Base-by-base conservation (phyloP, 768 basidiomycete species). In the Auricularia auricula-judae region DNA sequence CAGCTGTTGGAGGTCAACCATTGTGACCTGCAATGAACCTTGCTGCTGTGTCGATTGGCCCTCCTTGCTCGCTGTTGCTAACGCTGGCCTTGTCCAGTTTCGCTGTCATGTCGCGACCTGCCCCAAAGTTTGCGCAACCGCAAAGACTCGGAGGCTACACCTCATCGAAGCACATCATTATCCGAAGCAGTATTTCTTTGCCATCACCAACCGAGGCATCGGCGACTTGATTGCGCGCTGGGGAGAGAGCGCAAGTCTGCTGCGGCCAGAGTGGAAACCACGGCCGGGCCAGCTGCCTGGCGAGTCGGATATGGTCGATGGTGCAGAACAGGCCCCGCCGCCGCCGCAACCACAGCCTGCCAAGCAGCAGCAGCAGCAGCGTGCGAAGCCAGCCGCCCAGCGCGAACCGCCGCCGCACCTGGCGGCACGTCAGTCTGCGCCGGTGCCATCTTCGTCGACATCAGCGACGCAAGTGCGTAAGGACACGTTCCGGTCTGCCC, bases 131-230 rank as follows among this genome's bases (percentile, higher is more conserved):
- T 95, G 93, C 72, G 71, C 75, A 7, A 86, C 83, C 1, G 93
- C 93, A 0, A 92, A 89, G 74, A 75, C 83, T 16, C 81, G 93
- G 18, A 78, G 93, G 29, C 77, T 89, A 54, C 93, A 95, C 76
- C 81, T 96, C 62, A 90, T 95, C 58, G 81, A 86, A 69, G 83
- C 79, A 14, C 93, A 96, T 69, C 84, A 81, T 62, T 96, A 88
- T 71, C 92, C 93, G 3, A 91, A 91, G 71, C 84, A 93, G 70
- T 96, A 88, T 74, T 95, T 92, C 75, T 96, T 95, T 72, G 84
- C 89, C 21, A 87, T 96, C 21, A 93, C 91, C 16, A 94, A 94
- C 75, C 93, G 90, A 72, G 93, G 93, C 23, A 84, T 93, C 12
- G 91, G 91, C 12, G 89, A 87, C 3, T 76, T 93, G 18, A 73